phyloP scores from a whole-genome alignment of 2,329 filamentous ascomycete genomes.

The Calonectria henricotiae region DNA sequence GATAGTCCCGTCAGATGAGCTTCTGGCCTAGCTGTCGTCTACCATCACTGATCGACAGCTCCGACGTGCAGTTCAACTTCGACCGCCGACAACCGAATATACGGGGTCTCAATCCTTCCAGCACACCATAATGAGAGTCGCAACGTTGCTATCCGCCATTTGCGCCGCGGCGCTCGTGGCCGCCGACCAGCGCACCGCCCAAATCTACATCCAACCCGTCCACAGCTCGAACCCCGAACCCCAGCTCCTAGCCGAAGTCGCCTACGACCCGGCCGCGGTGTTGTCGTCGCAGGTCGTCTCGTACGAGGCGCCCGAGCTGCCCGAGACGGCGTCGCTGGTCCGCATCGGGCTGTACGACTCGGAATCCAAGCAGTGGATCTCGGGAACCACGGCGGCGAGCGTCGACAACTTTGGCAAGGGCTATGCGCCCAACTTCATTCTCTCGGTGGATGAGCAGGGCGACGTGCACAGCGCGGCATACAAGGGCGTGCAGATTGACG shows the following conservation, averaged over 20 bases:
- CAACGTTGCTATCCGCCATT: slow-evolving; percentile 62
- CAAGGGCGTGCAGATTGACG: slow-evolving; percentile 74
- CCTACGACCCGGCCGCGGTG: slow-evolving; percentile 67
- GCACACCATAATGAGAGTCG: slow-evolving; percentile 60
- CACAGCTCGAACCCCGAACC: slow-evolving; percentile 56
- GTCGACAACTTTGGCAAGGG: slow-evolving; percentile 75
- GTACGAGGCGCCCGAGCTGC: slow-evolving; percentile 73
- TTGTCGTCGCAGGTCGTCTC: slow-evolving; percentile 65
- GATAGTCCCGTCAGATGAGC: slow-evolving; percentile 39
- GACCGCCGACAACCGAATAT: slow-evolving; percentile 20
- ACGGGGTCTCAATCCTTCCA: slow-evolving; percentile 4
- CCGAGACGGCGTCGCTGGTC: slow-evolving; percentile 65
- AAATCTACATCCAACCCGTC: slow-evolving; percentile 72
- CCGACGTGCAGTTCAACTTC: slow-evolving; percentile 27
- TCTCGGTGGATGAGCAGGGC: slow-evolving; percentile 66
- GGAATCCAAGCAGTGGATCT: slow-evolving; percentile 65
- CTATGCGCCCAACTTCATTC: slow-evolving; percentile 71
- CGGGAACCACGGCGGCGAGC: slow-evolving; percentile 71
- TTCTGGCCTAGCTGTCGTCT: slow-evolving; percentile 46
- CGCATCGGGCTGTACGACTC: slow-evolving; percentile 74
- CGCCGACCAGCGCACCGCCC: slow-evolving; percentile 63
- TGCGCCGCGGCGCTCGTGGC: slow-evolving; percentile 61
- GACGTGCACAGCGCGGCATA: slow-evolving; percentile 67
- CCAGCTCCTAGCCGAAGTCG: slow-evolving; percentile 69
- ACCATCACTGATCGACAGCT: slow-evolving; percentile 35